Base-by-base conservation (phyloP, 2,329 filamentous ascomycete genomes). In the Sporothrix dimorphospora region DNA sequence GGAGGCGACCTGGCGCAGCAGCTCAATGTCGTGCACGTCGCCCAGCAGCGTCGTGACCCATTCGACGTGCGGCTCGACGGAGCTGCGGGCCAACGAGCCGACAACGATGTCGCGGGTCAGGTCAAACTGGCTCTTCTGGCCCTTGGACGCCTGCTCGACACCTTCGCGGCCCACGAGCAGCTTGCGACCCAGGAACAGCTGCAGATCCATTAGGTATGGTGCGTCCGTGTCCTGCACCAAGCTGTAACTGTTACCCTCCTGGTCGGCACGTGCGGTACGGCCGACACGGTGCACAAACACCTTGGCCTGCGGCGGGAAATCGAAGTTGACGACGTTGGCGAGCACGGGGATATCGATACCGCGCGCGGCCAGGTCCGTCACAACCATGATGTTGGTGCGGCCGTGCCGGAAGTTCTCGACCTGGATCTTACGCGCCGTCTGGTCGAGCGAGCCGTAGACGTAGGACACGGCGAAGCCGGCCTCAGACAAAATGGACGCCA, bases 251-350 rank as follows among this genome's bases (percentile, higher is more conserved):
- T 96, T 98, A 74, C 96, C 96, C 75, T 91, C 90, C 77, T 94
- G 91, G 16, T 95, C 96, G 59, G 97, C 97, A 87, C 96, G 90
- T 53, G 96, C 97, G 34, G 97, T 99, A 82, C 96, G 91, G 77
- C 96, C 96, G 63, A 99, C 96, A 79, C 96, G 91, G 81, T 99
- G 96, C 38, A 99, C 92, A 78, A 97, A 99, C 55, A 99, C 90
- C 82, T 99, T 99, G 24, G 96, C 94, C 78, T 98, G 96, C 1
- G 95, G 92, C 3, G 96, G 95, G 75, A 99, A 99, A 79, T 98
- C 95, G 81, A 97, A 99, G 84, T 99, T 98, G 84, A 99, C 95
- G 73, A 99, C 96, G 79, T 99, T 98, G 72, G 94, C 94, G 47
- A 99, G 86, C 63, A 98, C 88, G 0, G 96, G 96, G 76, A 99